These are phyloP conservation scores for Crucihimalaya himalaica DNA, from an alignment of 345 rosid species.

Conservation along the genomic window DNA sequence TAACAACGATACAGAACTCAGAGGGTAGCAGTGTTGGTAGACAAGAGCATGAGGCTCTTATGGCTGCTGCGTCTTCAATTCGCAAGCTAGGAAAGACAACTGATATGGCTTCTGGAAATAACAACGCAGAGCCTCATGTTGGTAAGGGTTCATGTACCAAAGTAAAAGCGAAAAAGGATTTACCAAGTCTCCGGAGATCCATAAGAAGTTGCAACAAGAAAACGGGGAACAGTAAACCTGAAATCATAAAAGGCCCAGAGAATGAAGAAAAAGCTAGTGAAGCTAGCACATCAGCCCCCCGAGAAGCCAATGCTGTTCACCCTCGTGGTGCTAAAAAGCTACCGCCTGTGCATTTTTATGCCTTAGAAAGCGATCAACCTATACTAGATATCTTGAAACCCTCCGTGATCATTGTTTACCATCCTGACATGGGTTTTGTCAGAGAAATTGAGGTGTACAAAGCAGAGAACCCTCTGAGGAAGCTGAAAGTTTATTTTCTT, in stretches of 20 bases:
- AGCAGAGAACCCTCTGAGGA: slow-evolving; percentile 80
- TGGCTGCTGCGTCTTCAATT: slow-evolving; percentile 77
- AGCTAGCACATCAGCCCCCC: slow-evolving; percentile 32
- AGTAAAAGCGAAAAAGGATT: slow-evolving; percentile 53
- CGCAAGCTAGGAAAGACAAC: slow-evolving; percentile 48
- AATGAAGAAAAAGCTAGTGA: slow-evolving; percentile 45
- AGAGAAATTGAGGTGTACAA: slow-evolving; percentile 92
- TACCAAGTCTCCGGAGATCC: slow-evolving; percentile 32
- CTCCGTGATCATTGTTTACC: slow-evolving; percentile 78
- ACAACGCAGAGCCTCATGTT: slow-evolving; percentile 46
- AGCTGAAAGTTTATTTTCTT: slow-evolving; percentile 83
- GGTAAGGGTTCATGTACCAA: slow-evolving; percentile 43
- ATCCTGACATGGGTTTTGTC: slow-evolving; percentile 86
- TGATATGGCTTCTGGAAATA: slow-evolving; percentile 43
- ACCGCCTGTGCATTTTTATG: slow-evolving; percentile 78
- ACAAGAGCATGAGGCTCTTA: slow-evolving; percentile 73
- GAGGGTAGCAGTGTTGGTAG: slow-evolving; percentile 75
- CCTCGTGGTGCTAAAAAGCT: slow-evolving; percentile 45
- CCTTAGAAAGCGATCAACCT: slow-evolving; percentile 78
- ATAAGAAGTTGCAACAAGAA: slow-evolving; percentile 40
- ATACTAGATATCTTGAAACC: slow-evolving; percentile 81
- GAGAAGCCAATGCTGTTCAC: slow-evolving; percentile 19
- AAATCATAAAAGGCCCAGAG: slow-evolving; percentile 40
- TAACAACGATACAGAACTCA: slow-evolving; percentile 55
- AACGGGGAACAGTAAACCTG: slow-evolving; percentile 39